Evolutionary conservation across 257 asterid genomes (phyloP).

Genomic region (Catharanthus roseus): DNA sequence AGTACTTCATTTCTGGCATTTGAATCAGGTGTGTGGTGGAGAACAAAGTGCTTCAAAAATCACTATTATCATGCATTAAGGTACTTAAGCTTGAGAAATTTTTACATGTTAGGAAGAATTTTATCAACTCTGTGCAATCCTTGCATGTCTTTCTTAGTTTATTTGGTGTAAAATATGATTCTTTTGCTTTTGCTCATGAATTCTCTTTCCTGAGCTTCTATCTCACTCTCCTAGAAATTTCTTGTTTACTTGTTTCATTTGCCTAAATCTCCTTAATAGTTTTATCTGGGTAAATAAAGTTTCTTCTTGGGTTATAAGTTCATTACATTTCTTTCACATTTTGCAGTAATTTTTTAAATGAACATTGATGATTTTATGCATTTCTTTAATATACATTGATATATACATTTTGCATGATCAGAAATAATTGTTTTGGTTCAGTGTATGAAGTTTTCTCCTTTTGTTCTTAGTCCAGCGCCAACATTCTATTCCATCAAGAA

Average conservation of each 20-base stretch:
- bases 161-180: background rate
- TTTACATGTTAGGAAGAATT: background rate
- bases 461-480: background rate
- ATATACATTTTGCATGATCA: background rate
- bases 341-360: background rate
- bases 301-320: background rate
- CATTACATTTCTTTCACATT: background rate
- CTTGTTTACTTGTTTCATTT: background rate
- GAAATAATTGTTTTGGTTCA: background rate
- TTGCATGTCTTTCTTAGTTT: background rate
- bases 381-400: background rate
- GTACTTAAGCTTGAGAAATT: slow-evolving; percentile 30
- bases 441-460: too few species aligned
- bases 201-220: background rate
- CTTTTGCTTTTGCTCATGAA: background rate
- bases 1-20: slow-evolving; percentile 25
- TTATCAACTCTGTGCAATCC: background rate
- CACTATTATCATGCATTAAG: slow-evolving; percentile 66
- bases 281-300: background rate
- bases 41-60: slow-evolving; percentile 88
- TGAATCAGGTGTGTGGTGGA: slow-evolving; percentile 94
- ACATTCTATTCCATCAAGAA: background rate
- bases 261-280: background rate
- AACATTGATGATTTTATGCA: background rate
- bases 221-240: background rate